Percentiles rank a stretch among this genome's conserved stretches.
Evolutionary conservation across 495 filamentous ascomycete species (phyloP).

Genomic region (Penicillium alfredii): DNA sequence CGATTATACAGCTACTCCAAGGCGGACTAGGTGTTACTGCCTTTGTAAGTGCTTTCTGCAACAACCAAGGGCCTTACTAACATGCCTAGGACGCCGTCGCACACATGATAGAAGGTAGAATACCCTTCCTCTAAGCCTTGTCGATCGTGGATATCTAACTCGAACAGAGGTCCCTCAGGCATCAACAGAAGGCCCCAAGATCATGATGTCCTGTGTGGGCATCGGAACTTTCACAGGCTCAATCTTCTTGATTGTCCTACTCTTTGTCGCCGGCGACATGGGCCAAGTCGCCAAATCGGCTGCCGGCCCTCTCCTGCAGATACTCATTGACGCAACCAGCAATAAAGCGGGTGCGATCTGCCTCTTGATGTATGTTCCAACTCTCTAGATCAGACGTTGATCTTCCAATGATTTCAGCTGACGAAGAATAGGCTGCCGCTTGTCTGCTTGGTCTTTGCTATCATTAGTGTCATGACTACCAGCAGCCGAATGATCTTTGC

Average conservation of each 20-base stretch:
- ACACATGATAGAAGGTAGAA: conserved; percentile 37
- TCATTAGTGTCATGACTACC: conserved; percentile 65
- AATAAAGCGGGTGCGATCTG: conserved; percentile 58
- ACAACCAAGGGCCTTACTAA: conserved; percentile 1
- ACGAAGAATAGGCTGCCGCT: conserved; percentile 48
- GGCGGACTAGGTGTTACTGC: conserved; percentile 54
- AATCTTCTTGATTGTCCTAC: conserved; percentile 56
- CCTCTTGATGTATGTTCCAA: conserved; percentile 49
- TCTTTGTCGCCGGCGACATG: conserved; percentile 55
- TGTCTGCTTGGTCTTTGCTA: conserved; percentile 62
- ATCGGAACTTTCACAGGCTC: conserved; percentile 63
- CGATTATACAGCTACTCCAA: conserved; percentile 43
- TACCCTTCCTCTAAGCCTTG: not conserved
- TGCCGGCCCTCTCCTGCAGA: conserved; percentile 61
- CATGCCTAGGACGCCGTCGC: conserved; percentile 41
- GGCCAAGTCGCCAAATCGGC: conserved; percentile 50
- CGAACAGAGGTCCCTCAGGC: conserved; percentile 65
- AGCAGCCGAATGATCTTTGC: conserved; percentile 69
- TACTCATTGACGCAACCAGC: conserved; percentile 59
- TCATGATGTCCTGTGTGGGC: conserved; percentile 64
- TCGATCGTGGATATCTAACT: too few relatives aligned
- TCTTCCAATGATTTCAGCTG: too few relatives aligned
- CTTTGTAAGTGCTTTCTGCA: conserved; percentile 30
- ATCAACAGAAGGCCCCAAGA: conserved; percentile 54
- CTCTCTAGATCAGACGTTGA: too few relatives aligned